Base-by-base conservation (phyloP, 2,329 filamentous ascomycete genomes). In the Sarocladium strictum region DNA sequence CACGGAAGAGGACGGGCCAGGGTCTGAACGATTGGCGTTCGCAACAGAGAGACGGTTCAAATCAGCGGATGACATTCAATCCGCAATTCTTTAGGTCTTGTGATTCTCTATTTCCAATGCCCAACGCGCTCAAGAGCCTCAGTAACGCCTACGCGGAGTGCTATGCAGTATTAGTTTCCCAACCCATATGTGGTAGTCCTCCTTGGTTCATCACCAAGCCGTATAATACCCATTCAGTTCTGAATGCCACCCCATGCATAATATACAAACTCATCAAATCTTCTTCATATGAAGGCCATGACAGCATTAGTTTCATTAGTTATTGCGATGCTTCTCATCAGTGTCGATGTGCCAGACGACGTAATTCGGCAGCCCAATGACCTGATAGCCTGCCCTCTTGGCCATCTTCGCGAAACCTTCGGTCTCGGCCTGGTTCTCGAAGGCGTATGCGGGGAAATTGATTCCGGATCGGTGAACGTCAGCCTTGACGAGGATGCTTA, bases 371-470 rank as follows among this genome's bases (percentile, higher is more conserved):
- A 99, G 77, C 45, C 94, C 94, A 62, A 90, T 83, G 24, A 99
- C 94, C 65, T 90, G 81, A 69, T 97, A 97, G 43, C 94, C 94
- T 17, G 94, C 94, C 59, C 91, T 81, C 76, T 95, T 97, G 57
- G 94, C 94, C 94, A 99, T 99, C 71, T 95, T 96, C 35, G 94
- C 94, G 66, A 99, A 99, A 6, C 94, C 94, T 74, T 99, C 94
- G 3, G 94, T 99, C 73, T 99, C 94, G 59, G 94, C 94, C 75
- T 99, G 94, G 72, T 99, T 97, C 70, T 99, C 94, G 68, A 99
- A 99, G 2, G 94, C 82, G 66, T 99, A 99, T 67, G 85, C 86
- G 9, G 94, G 94, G 72, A 99, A 99, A 72, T 99, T 99, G 76
- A 99, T 94, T 58, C 93, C 90, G 65, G 93, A 90, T 74, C 94